These are phyloP conservation scores for Penicillium sp. DNA, from an alignment of 2,329 filamentous ascomycete species.

Conservation along the genomic window DNA sequence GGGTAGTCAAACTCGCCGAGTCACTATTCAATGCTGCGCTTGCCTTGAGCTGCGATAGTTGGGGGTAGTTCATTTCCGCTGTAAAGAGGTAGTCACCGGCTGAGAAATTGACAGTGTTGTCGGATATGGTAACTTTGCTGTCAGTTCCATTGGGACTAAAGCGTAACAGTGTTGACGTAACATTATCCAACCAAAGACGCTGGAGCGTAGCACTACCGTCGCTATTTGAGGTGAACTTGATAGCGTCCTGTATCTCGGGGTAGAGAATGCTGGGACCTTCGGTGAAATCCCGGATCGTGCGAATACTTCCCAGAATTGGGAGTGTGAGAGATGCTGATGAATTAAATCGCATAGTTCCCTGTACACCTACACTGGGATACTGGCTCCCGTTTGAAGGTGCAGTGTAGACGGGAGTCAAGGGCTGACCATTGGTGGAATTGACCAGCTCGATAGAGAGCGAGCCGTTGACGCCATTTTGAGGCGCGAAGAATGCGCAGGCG, in stretches of 20 bases:
- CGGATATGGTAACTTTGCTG: conserved; percentile 39
- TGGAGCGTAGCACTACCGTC: conserved; percentile 50
- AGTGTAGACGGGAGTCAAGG: conserved; percentile 46
- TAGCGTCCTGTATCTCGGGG: conserved; percentile 55
- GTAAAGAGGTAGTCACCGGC: conserved; percentile 58
- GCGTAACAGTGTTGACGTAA: conserved; percentile 55
- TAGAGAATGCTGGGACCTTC: conserved; percentile 57
- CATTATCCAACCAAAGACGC: conserved; percentile 62
- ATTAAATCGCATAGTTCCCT: conserved; percentile 57
- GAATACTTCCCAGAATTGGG: conserved; percentile 61
- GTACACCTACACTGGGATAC: conserved; percentile 53
- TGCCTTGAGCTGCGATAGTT: conserved; percentile 55
- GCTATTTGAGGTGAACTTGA: conserved; percentile 44
- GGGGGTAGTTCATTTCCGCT: conserved; percentile 62
- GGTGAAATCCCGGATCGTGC: conserved; percentile 62
- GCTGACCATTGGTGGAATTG: conserved; percentile 49
- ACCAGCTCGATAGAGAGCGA: conserved; percentile 54
- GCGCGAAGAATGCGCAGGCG: conserved; percentile 56
- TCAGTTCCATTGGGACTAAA: conserved; percentile 42
- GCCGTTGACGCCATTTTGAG: conserved; percentile 54
- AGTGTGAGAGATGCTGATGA: conserved; percentile 55
- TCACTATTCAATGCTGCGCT: conserved; percentile 51
- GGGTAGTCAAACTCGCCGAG: conserved; percentile 47
- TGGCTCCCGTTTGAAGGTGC: conserved; percentile 19
- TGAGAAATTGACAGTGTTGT: conserved; percentile 49